Evolutionary conservation across 1,284 basidiomycete species (phyloP).

Genomic region (Pholiota adiposa): DNA sequence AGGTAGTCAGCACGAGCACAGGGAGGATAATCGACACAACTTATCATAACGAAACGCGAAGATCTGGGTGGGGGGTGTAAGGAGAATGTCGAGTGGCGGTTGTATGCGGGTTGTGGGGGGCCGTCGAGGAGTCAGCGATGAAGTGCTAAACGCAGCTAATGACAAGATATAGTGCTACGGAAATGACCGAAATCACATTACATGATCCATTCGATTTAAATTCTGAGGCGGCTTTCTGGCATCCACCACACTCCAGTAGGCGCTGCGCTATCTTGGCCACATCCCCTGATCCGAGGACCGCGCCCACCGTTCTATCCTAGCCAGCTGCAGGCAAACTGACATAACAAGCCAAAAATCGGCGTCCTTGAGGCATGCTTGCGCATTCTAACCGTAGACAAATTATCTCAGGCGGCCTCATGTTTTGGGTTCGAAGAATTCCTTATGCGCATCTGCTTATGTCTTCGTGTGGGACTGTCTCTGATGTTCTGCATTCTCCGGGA

Average conservation of each 20-base stretch:
- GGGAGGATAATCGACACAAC: slow-evolving; percentile 7
- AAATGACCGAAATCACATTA: slow-evolving; percentile 24
- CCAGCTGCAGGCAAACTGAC: not conserved
- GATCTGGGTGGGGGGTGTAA: not conserved
- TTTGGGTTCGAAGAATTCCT: not conserved
- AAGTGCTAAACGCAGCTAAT: slow-evolving; percentile 12
- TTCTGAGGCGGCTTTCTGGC: not conserved
- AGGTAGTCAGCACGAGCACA: slow-evolving; percentile 6
- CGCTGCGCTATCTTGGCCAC: not conserved
- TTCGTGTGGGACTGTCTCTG: not conserved
- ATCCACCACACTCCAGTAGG: not conserved
- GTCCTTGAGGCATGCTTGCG: not conserved
- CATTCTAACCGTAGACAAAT: not conserved
- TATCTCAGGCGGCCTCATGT: not conserved
- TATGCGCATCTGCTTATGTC: not conserved
- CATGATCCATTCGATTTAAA: slow-evolving; percentile 6
- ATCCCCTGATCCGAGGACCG: slow-evolving; percentile 4
- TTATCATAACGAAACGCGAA: slow-evolving; percentile 22
- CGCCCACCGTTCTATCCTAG: not conserved
- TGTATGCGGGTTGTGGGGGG: not conserved
- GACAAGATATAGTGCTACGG: slow-evolving; percentile 16
- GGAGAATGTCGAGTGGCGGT: not conserved
- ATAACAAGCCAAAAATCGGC: not conserved
- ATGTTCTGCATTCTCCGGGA: not conserved
- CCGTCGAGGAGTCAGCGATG: slow-evolving; percentile 18